phyloP scores from a whole-genome alignment of 257 asterid genomes.

The Solanum pinnatisectum region DNA sequence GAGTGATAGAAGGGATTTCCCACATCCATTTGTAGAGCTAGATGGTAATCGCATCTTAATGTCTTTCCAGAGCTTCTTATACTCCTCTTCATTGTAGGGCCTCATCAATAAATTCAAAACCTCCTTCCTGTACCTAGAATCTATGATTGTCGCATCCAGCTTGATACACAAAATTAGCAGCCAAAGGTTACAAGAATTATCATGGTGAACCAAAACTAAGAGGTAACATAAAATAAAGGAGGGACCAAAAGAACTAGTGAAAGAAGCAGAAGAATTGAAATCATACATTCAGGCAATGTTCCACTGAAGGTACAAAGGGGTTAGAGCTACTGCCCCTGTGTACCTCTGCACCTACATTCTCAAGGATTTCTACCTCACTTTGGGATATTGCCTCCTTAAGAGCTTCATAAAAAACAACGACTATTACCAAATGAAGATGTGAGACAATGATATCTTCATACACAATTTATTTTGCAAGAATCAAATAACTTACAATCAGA shows the following conservation, averaged over 20 bases:
- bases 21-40: background rate
- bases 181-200: background rate
- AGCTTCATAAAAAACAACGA: background rate
- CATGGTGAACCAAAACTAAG: background rate
- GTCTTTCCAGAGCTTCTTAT: constrained; percentile 15
- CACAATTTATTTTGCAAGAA: background rate
- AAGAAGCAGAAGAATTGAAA: background rate
- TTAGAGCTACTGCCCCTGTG: background rate
- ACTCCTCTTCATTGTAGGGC: constrained; percentile 30
- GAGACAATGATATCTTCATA: background rate
- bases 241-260: background rate
- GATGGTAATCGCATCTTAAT: constrained; percentile 1
- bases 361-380: constrained; percentile 20
- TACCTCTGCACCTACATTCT: constrained; percentile 2
- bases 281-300: constrained; percentile 2
- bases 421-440: background rate
- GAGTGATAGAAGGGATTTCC: background rate
- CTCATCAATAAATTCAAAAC: constrained; percentile 9
- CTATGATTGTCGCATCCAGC: constrained; percentile 3
- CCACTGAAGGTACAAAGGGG: constrained; percentile 13
- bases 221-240: background rate
- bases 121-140: constrained; percentile 13
- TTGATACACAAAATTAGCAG: constrained; percentile 13
- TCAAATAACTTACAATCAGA: background rate
- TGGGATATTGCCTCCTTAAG: background rate